Evolutionary conservation across 2,329 filamentous ascomycete genomes (phyloP), one percentile per base, ranked within the genome.

Genomic region (Ophiostoma sp.): DNA sequence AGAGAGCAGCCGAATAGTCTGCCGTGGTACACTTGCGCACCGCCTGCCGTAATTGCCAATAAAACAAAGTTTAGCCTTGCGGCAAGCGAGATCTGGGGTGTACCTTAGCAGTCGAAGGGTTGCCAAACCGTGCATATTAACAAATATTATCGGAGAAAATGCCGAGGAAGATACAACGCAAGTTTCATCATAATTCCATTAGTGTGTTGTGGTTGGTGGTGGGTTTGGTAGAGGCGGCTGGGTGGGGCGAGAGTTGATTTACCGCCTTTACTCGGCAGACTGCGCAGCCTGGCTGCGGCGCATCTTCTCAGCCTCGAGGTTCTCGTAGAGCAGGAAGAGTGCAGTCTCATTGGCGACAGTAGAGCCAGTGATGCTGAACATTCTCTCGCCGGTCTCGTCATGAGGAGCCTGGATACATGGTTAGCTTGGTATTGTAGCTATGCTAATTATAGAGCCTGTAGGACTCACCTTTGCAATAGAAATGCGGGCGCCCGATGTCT

Each of bases 301-400:
- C 89, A 96, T 96, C 87, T 99, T 99, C 85, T 99, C 95, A 20
- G 94, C 94, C 83, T 99, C 95, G 68, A 99, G 88, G 81, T 99
- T 99, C 85, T 99, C 95, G 79, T 99, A 99, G 73, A 99, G 85
- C 69, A 99, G 89, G 81, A 97, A 97, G 36, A 99, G 85, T 4
- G 95, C 95, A 76, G 93, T 94, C 82, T 99, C 95, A 77, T 99
- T 99, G 74, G 93, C 93, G 81, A 90, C 90, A 72, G 92, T 90
- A 72, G 92, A 96, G 75, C 95, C 95, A 87, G 96, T 97, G 79
- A 99, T 99, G 77, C 95, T 99, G 83, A 99, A 99, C 95, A 99
- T 99, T 77, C 95, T 90, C 86, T 99, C 95, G 75, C 95, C 95
- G 72, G 93, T 96, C 75, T 98, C 95, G 76, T 99, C 95, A 77